Evolutionary conservation across 1,139 yeast genomes (phyloP).

Genomic region (Diutina rugosa): DNA sequence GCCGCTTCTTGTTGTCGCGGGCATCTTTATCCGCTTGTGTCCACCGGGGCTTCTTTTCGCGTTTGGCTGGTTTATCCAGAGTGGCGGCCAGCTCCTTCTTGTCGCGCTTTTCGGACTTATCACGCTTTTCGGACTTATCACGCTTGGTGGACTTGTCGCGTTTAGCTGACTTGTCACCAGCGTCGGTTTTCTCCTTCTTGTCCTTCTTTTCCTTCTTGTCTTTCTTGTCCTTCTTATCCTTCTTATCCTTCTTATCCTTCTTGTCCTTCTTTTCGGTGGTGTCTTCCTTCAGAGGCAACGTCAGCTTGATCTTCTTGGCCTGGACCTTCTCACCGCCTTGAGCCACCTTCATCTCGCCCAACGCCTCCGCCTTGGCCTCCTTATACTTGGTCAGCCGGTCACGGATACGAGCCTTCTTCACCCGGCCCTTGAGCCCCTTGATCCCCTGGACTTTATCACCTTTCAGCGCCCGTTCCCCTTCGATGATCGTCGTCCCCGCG

Average conservation of each 20-base stretch:
- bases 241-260: not conserved
- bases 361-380: constrained; percentile 16
- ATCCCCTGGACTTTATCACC: constrained; percentile 50
- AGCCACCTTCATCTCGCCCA: not conserved
- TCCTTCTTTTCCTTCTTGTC: not conserved
- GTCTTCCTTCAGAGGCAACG: not conserved
- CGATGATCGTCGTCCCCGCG: constrained; percentile 41
- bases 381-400: constrained; percentile 53
- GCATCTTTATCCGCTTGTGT: not conserved
- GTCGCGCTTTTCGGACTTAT: not conserved
- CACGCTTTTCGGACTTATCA: not conserved
- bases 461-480: constrained; percentile 73
- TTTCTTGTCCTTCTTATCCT: not conserved
- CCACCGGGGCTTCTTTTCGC: not conserved
- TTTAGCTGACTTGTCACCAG: not conserved
- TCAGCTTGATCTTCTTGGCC: not conserved
- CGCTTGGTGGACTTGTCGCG: not conserved
- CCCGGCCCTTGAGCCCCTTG: constrained; percentile 37
- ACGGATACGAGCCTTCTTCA: constrained; percentile 53
- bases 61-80: not conserved
- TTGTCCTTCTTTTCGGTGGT: not conserved
- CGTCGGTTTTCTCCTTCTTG: not conserved
- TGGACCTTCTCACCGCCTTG: not conserved
- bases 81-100: not conserved
- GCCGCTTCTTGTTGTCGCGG: not conserved